Evolutionary conservation across 441 rosid species (phyloP), one percentile per base, ranked within the genome.

Genomic region (Corymbia citriodora): DNA sequence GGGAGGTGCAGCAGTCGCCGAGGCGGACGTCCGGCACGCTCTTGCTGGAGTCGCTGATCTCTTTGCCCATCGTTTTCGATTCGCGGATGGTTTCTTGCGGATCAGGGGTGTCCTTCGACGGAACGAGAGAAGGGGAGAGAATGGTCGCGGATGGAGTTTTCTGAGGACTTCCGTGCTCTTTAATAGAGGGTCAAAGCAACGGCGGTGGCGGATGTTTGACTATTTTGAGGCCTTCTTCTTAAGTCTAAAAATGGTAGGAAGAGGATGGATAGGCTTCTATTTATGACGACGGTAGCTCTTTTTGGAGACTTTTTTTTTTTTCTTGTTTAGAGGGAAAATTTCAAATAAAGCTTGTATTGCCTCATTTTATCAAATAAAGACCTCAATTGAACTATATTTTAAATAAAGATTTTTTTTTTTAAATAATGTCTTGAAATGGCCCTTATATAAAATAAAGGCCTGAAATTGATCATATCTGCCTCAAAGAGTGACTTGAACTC

Each of bases 1-100:
- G 49, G 23, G 94, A 88, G 70, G 91, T 88, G 17, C 86, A 88
- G 8, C 88, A 9, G 36, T 57, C 89, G 21, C 55, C 7, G 2
- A 6, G 6, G 50, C 10, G 52, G 9, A 19, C 72, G 45, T 68
- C 9, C 15, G 16, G 31, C 12, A 65, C 2, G 21, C 17, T 50
- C 4, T 21, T 83, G 36, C 55, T 85, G 17, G 50, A 15, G 16
- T 17, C 79, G 14, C 89, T 89, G 59, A 87, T 88, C 36, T 91
- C 91, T 16, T 23, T 45, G 48, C 1, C 88, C 27, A 61, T 40
- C 16, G 88, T 6, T 55, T 49, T 83, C 18, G 31, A 33, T 2
- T 17, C 13, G 79, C 11, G 50, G 50, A 74, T 59, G 65, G 83
- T 45, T 40, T 10, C 3, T 7, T 74, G 12, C n/a, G 16, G 83